Percentiles rank a stretch among this genome's conserved stretches.
These are phyloP conservation scores for Arabis hirsuta DNA, from an alignment of 345 rosid species.

Conservation along the genomic window DNA sequence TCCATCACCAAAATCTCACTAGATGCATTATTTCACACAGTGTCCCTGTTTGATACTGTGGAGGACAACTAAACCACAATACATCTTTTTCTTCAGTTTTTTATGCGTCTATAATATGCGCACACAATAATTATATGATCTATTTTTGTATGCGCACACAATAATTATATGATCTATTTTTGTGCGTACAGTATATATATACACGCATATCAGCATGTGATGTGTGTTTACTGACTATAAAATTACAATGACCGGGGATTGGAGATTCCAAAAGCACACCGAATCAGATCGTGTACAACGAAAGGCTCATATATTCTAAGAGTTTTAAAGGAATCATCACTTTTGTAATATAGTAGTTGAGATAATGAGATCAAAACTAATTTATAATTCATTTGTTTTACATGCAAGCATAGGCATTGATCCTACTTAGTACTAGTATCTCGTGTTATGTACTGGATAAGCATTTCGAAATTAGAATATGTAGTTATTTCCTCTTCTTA, in stretches of 20 bases:
- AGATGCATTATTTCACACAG: conserved; percentile 24
- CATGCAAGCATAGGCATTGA: conserved; percentile 23
- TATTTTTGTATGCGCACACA: background rate
- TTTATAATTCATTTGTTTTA: conserved; percentile 7
- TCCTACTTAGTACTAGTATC: background rate
- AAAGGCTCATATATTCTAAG: conserved; percentile 30
- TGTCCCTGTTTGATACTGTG: conserved; percentile 30
- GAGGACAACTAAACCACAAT: conserved; percentile 42
- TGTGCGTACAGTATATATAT: background rate
- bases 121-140: background rate
- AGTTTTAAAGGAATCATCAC: conserved; percentile 13
- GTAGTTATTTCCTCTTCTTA: background rate
- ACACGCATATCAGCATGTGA: background rate
- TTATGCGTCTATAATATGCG: conserved; percentile 1
- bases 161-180: background rate
- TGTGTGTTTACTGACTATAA: conserved; percentile 19
- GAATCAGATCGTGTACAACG: conserved; percentile 32
- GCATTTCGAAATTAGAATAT: background rate
- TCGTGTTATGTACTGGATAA: background rate
- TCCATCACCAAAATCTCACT: conserved; percentile 38
- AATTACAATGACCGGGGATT: conserved; percentile 6
- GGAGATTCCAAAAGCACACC: conserved; percentile 34
- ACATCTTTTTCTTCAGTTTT: background rate
- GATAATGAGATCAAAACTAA: conserved; percentile 21
- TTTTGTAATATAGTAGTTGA: conserved; percentile 23